These are phyloP conservation scores for Psidium guajava DNA, from an alignment of 345 rosid genomes.

Conservation along the genomic window DNA sequence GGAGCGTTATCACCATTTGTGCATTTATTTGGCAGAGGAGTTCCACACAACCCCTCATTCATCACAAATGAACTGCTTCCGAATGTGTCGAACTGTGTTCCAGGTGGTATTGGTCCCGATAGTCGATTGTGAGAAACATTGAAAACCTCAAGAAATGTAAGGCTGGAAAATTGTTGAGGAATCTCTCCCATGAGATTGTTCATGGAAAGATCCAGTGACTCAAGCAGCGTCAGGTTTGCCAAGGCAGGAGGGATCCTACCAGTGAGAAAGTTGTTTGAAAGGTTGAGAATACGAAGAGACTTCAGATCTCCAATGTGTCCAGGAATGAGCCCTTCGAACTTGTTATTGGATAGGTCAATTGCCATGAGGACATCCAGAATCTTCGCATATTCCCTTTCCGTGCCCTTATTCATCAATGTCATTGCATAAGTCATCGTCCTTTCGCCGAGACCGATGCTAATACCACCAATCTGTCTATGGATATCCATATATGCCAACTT, in stretches of 20 bases:
- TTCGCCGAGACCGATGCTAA: too few species aligned
- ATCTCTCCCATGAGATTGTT: background rate
- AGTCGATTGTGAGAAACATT: background rate
- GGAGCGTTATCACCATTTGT: background rate
- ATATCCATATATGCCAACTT: background rate
- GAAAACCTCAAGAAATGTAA: background rate
- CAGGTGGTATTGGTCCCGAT: background rate
- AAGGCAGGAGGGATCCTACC: background rate
- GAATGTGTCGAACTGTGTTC: fast-evolving
- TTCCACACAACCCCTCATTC: background rate
- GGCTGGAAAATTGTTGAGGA: background rate
- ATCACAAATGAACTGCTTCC: background rate
- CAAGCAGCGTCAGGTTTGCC: background rate
- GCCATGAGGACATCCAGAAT: fast-evolving
- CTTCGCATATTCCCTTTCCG: fast-evolving
- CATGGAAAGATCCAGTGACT: background rate
- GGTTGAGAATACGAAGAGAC: background rate
- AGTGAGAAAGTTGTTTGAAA: background rate
- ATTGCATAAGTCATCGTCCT: background rate
- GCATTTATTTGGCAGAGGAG: background rate
- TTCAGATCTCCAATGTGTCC: background rate
- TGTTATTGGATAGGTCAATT: background rate
- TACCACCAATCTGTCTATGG: fast-evolving
- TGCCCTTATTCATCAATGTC: background rate
- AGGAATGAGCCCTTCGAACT: background rate